A percentile compares a stretch with the other conserved stretches of the same genome.
These are phyloP conservation scores for sweet orange (Citrus sinensis) DNA, from an alignment of 345 rosid genomes.

Conservation along the genomic window DNA sequence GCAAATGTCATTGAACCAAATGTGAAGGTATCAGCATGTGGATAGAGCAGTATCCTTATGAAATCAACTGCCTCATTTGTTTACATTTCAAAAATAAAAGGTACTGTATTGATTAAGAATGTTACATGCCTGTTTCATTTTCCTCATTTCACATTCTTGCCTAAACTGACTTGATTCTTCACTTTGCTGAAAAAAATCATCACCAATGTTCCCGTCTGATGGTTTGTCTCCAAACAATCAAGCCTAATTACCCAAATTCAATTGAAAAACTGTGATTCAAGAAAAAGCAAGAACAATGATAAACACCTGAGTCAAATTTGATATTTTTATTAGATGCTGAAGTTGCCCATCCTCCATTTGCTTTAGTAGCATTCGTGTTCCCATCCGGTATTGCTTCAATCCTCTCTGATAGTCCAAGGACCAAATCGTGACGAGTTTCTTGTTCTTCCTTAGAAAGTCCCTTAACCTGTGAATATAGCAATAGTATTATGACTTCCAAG, in stretches of 20 bases:
- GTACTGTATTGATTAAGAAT: constrained; percentile 13
- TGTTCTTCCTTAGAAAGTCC: constrained; percentile 67
- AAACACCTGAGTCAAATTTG: constrained; percentile 64
- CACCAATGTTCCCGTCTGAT: constrained; percentile 50
- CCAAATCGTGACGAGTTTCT: constrained; percentile 53
- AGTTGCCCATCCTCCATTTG: constrained; percentile 57
- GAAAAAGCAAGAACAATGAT: constrained; percentile 1
- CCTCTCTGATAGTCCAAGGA: constrained; percentile 59
- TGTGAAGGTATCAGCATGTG: neutral
- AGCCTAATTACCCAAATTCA: neutral
- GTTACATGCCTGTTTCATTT: constrained; percentile 74
- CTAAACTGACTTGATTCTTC: constrained; percentile 74
- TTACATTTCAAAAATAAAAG: neutral
- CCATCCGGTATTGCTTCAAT: constrained; percentile 73
- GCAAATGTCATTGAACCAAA: constrained; percentile 3
- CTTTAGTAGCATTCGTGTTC: constrained; percentile 24
- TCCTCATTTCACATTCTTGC: constrained; percentile 73
- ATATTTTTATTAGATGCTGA: constrained; percentile 58
- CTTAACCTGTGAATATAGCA: constrained; percentile 47
- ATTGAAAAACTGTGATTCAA: neutral
- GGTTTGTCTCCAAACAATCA: constrained; percentile 6
- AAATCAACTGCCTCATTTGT: neutral
- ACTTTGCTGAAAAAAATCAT: constrained; percentile 48
- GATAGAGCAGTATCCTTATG: neutral
- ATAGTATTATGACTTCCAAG: neutral